Evolutionary conservation across 441 rosid species (phyloP), one percentile per base, ranked within the genome.

Genomic region (Raphanus hybrid): DNA sequence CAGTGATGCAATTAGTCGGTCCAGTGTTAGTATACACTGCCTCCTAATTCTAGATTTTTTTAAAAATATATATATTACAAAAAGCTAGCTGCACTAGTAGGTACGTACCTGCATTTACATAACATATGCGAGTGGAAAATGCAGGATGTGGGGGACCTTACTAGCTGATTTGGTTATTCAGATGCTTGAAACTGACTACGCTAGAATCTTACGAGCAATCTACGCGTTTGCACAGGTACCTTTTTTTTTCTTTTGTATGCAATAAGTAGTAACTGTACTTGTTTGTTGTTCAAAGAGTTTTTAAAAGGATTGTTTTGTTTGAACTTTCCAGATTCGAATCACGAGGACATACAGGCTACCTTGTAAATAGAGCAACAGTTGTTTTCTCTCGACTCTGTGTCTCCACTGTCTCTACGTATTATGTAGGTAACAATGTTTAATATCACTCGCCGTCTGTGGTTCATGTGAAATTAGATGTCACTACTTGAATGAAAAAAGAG

Each of bases 151-250:
- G 99, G 97, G 97, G 70, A 90, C 98, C 29, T 86, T 94, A 70
- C 83, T 94, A 43, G 98, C 99, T 39, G 99, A 94, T 78, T 82
- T 92, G 60, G 97, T 94, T 34, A 94, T 92, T 88, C 98, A 92
- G 75, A 94, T 94, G 98, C 93, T 94, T 3, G 97, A 97, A 71
- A 92, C 97, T 67, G 99, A 92, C 84, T 91, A 92, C 84, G 93
- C 98, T 52, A 86, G 99, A 86, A 88, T 94, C 77, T 79, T 94
- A 77, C 87, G 88, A 80, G 99, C 99, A 66, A 89, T 94, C 75
- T 94, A 90, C 75, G 93, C 96, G 23, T 86, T 94, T 85, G 97
- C 99, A 5, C 95, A 91, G 93, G 98, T 94, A 87, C 85, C 64
- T 35, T 23, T 23, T 23, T 23, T 23, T 23, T 23, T 23, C 26